Evolutionary conservation across 805 yeast species (phyloP), one percentile per base, ranked within the genome.

Genomic region (Yarrowia phangngaensis): DNA sequence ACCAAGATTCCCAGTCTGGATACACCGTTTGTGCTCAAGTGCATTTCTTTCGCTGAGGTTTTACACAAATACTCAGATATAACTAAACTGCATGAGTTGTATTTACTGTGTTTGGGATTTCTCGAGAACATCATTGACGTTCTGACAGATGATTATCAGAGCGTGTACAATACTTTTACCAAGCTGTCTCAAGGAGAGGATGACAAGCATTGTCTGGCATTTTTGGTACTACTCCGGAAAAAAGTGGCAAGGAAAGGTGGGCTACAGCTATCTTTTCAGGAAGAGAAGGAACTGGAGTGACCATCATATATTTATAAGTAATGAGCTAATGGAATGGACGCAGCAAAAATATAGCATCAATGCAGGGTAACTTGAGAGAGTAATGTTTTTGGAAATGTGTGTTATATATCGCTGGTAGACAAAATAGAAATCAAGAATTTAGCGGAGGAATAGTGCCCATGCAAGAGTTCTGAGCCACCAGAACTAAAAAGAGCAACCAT

Each of bases 141-240:
- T 13, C 19, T 38, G 19, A 38, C 45, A 2, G 8, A 31, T 2
- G 45, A 38, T 14, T 38, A 38, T 28, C 16, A 27, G 13, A n/a
- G 19, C 24, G 45, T 38, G 3, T 38, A 38, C 8, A 32, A 27
- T 19, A 38, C 17, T 19, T 38, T 38, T 15, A 27, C 32, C 6
- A 8, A 28, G 45, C 17, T 38, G 24, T 23, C 31, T 6, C 45
- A 24, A 8, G 32, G 32, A 13, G 27, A 38, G 26, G 32, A 38
- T 4, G 45, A 38, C 45, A 38, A 38, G 45, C 45, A 38, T 27
- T 24, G 45, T 32, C 31, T 26, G 17, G 45, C 45, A 8, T 38
- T 38, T 20, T 14, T 38, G 45, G 24, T 28, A 11, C 24, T 38
- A 13, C 14, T 38, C 2, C n/a, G 45, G n/a, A 38, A 38, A 27